Conservation (phyloP, 495 filamentous ascomycete genomes). For the Annulohypoxylon stygium region DNA sequence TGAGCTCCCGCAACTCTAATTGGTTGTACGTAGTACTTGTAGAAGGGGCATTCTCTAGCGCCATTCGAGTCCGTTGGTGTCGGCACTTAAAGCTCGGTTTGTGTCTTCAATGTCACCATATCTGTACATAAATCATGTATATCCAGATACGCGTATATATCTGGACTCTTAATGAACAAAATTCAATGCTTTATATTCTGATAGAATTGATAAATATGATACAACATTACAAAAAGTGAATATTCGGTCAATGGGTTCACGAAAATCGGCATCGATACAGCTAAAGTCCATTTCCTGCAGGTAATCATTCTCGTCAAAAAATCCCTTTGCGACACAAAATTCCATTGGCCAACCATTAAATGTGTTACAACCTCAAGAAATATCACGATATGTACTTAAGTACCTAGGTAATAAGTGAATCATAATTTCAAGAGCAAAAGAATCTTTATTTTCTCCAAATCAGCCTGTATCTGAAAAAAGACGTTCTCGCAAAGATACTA, state of each 20-base stretch:
- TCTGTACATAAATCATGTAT: not conserved
- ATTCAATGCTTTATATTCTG: not conserved
- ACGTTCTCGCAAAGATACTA: no score
- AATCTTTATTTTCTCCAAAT: no score
- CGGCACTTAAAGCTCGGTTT: slow-evolving; percentile 19
- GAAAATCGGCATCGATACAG: not conserved
- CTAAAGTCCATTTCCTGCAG: no score
- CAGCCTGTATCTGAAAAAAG: no score
- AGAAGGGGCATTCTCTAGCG: not conserved
- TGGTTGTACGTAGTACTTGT: not conserved
- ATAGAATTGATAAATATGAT: not conserved
- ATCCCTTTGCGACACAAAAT: not conserved
- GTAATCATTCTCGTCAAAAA: no score
- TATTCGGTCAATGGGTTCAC: no score
- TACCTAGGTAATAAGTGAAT: no score
- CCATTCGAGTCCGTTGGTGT: slow-evolving; percentile 14
- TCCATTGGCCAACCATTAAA: not conserved
- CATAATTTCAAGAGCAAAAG: no score
- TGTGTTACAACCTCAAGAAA: no score
- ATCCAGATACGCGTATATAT: no score
- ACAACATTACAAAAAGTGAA: no score
- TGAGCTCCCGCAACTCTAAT: not conserved
- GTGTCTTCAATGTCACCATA: slow-evolving; percentile 10
- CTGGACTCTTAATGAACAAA: not conserved
- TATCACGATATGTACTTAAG: no score